Percentiles rank a stretch among this genome's conserved stretches.
phyloP scores from a whole-genome alignment of 1,284 basidiomycete genomes.

The Tilletiopsis washingtonensis region DNA sequence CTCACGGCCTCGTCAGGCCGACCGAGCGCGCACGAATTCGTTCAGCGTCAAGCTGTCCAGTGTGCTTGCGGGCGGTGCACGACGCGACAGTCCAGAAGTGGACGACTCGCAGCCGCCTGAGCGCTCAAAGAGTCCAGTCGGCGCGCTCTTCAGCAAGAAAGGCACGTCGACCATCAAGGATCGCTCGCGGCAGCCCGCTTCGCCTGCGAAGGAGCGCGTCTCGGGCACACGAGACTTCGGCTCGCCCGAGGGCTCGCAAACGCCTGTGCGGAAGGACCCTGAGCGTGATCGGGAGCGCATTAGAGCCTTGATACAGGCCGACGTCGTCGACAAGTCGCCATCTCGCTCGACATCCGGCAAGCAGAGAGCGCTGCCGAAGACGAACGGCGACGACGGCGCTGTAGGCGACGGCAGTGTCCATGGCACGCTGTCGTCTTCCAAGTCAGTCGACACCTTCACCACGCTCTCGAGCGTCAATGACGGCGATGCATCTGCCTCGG shows the following conservation, averaged over 20 bases:
- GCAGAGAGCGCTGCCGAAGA: no score
- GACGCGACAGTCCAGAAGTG: background rate
- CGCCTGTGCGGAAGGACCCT: background rate
- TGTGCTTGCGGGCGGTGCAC: slow-evolving; percentile 4
- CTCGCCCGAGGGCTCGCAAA: background rate
- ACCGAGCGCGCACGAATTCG: slow-evolving; percentile 27
- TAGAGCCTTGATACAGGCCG: background rate
- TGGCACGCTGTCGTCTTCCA: slow-evolving; percentile 4
- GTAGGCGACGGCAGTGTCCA: no score
- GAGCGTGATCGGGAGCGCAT: background rate
- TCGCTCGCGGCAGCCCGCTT: background rate
- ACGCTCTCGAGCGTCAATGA: slow-evolving; percentile 16
- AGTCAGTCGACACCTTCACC: slow-evolving; percentile 34
- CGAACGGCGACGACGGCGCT: no score
- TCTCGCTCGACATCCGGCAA: no score
- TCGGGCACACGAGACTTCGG: background rate
- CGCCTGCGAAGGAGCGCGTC: background rate
- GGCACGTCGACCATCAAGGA: background rate
- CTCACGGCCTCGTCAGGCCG: background rate
- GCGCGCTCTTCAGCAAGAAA: slow-evolving; percentile 1
- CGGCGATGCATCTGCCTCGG: background rate
- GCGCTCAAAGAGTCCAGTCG: slow-evolving; percentile 24
- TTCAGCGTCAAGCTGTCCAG: slow-evolving; percentile 9
- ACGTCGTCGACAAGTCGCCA: background rate
- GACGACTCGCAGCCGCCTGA: background rate